Conservation (phyloP, 106 monocot genomes). For the Ottelia alismoides region DNA sequence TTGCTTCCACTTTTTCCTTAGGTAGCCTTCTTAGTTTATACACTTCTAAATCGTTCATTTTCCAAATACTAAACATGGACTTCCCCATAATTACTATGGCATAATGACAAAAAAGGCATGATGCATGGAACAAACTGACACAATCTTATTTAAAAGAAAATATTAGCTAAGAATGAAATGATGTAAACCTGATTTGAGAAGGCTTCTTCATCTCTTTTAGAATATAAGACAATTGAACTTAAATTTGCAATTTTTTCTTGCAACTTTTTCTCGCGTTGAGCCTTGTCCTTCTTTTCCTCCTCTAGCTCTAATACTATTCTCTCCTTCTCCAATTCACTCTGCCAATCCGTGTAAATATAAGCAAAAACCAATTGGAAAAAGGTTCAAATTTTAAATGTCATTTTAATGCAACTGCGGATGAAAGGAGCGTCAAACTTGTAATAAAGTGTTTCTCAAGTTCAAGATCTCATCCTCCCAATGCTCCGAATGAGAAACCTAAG, state of each 20-base stretch:
- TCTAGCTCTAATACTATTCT: conserved; percentile 90
- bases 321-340: conserved; percentile 96
- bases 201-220: conserved; percentile 49
- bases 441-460: conserved; percentile 73
- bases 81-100: too few species aligned
- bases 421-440: conserved; percentile 72
- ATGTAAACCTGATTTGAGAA: conserved; percentile 3
- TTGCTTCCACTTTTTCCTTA: too few species aligned
- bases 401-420: too few species aligned
- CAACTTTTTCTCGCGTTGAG: conserved; percentile 62
- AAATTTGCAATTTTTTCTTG: conserved; percentile 85
- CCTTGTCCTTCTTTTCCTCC: conserved; percentile 97
- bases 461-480: conserved; percentile 88
- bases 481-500: conserved; percentile 85
- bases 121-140: too few species aligned
- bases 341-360: not conserved
- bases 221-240: conserved; percentile 78
- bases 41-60: too few species aligned
- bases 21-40: too few species aligned
- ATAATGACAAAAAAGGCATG: too few species aligned
- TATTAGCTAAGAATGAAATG: too few species aligned
- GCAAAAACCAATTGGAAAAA: too few species aligned
- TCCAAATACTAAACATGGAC: too few species aligned
- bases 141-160: too few species aligned
- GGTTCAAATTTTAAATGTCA: too few species aligned